phyloP scores from a whole-genome alignment of 116 monocot species.

The Cymodocea nodosa region DNA sequence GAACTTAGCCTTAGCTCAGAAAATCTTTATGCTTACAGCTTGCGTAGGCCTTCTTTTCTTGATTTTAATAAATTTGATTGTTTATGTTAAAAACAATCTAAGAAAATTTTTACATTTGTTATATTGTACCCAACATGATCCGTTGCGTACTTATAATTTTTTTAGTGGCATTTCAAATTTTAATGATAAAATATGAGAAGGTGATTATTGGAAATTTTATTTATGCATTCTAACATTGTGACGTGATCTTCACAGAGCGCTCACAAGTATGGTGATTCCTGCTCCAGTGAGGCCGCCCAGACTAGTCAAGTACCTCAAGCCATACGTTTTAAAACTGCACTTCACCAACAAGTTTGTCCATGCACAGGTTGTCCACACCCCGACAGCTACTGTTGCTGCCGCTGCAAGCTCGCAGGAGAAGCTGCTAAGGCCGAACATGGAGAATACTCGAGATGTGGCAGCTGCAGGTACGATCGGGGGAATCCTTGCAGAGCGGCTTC shows the following conservation, averaged over 20 bases:
- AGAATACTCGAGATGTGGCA: constrained; percentile 59
- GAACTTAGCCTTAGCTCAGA: too few species aligned
- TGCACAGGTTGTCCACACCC: constrained; percentile 72
- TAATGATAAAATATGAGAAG: too few species aligned
- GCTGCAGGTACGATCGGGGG: constrained; percentile 81
- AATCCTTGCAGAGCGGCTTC: constrained; percentile 67
- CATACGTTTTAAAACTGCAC: constrained; percentile 72
- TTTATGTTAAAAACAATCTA: too few species aligned
- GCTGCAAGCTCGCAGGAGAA: constrained; percentile 90
- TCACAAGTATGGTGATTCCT: constrained; percentile 6
- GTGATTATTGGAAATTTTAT: too few species aligned
- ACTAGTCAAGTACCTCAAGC: constrained; percentile 54
- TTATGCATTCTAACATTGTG: background rate
- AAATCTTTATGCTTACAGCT: too few species aligned
- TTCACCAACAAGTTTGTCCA: constrained; percentile 75
- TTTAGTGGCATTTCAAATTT: too few species aligned
- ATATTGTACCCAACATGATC: too few species aligned
- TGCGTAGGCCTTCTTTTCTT: too few species aligned
- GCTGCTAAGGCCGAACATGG: constrained; percentile 52
- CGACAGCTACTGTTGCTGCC: constrained; percentile 71
- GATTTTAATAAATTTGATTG: too few species aligned
- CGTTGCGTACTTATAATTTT: too few species aligned
- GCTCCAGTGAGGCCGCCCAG: constrained; percentile 47
- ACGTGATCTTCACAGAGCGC: background rate
- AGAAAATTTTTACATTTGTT: too few species aligned